Percentiles rank a stretch among this genome's conserved stretches.
These are phyloP conservation scores for Arthrinium phaeospermum DNA, from an alignment of 2,329 filamentous ascomycete species.

Conservation along the genomic window DNA sequence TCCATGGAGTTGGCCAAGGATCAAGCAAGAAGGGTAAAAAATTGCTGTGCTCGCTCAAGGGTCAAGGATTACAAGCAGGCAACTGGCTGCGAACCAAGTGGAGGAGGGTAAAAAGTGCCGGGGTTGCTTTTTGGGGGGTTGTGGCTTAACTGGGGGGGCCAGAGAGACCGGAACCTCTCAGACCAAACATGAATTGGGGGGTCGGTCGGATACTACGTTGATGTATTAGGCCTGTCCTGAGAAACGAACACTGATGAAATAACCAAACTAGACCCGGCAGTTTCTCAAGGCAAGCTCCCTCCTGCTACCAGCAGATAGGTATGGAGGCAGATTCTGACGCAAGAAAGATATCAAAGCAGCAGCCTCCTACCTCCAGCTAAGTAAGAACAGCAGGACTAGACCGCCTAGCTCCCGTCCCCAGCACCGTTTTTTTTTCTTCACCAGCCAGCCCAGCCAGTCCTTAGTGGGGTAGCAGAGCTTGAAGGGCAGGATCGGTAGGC, in stretches of 20 bases:
- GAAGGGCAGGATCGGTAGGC: background rate
- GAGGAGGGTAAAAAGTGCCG: constrained; percentile 3
- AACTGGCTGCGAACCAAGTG: constrained; percentile 10
- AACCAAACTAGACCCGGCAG: background rate
- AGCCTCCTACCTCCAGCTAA: background rate
- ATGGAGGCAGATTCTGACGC: background rate
- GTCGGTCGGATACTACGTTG: background rate
- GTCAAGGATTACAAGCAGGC: constrained; percentile 14
- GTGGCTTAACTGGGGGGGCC: constrained; percentile 15
- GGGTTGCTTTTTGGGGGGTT: constrained; percentile 6
- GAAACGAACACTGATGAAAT: background rate
- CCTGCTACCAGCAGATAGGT: background rate
- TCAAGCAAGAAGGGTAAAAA: constrained; percentile 10
- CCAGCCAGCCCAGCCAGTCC: background rate
- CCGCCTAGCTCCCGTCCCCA: background rate
- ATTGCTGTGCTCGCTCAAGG: constrained; percentile 11
- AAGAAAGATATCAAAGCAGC: constrained; percentile 5
- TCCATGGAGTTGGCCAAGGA: background rate
- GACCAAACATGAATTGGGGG: background rate
- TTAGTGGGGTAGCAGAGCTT: constrained; percentile 13
- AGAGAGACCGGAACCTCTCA: background rate
- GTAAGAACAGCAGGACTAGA: background rate
- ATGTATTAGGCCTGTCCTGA: background rate
- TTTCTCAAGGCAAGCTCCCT: background rate
- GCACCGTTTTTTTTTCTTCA: constrained; percentile 15